These are phyloP conservation scores for Suhomyces sp. DNA, from an alignment of 805 yeast genomes.

Conservation along the genomic window DNA sequence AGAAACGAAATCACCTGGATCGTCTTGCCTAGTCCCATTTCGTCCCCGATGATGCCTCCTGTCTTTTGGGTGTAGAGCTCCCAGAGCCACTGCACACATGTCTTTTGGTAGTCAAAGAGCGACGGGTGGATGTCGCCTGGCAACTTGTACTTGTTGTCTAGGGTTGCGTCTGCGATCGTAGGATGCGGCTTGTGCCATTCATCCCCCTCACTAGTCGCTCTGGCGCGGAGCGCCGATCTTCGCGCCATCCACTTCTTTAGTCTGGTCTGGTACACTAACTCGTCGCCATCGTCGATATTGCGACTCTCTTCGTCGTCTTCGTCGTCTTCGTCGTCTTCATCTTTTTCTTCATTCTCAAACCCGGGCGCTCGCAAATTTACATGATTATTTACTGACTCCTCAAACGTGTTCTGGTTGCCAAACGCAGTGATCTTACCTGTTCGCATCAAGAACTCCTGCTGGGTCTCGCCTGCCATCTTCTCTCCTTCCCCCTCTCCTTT, in stretches of 20 bases:
- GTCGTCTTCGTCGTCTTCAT: constrained; percentile 13
- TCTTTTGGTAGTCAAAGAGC: constrained; percentile 88
- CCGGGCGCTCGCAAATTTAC: constrained; percentile 52
- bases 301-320: constrained; percentile 14
- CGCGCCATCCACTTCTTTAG: constrained; percentile 55
- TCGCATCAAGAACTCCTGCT: constrained; percentile 75
- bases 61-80: constrained; percentile 84
- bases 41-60: constrained; percentile 97
- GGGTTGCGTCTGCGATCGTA: constrained; percentile 63
- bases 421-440: constrained; percentile 95
- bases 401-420: constrained; percentile 63
- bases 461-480: constrained; percentile 67
- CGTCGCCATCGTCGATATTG: constrained; percentile 81
- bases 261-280: constrained; percentile 56
- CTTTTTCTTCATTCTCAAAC: constrained; percentile 21
- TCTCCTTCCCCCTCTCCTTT: constrained; percentile 20
- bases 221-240: constrained; percentile 45
- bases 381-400: constrained; percentile 32
- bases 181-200: constrained; percentile 85
- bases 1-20: constrained; percentile 87
- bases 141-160: constrained; percentile 65
- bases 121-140: constrained; percentile 92
- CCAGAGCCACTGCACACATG: constrained; percentile 97
- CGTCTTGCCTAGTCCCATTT: constrained; percentile 97
- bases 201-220: constrained; percentile 15